Evolutionary conservation across 805 yeast species (phyloP).

Genomic region (Millerozyma acaciae): DNA sequence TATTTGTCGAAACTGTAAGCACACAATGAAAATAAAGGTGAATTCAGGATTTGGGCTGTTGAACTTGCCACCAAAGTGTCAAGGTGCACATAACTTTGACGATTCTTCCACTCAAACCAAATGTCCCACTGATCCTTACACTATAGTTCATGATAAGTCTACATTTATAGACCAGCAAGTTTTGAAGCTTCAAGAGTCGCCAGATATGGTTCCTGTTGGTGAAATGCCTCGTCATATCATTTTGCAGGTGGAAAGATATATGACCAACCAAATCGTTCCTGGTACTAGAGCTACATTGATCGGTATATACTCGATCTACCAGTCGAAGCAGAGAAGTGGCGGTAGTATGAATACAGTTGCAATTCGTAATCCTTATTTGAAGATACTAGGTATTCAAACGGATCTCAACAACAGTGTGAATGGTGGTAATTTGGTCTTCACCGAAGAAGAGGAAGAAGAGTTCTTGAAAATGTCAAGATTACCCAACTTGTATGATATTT

Average conservation of each 20-base stretch:
- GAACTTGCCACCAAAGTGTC: slow-evolving; percentile 64
- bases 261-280: slow-evolving; percentile 89
- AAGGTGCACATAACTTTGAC: slow-evolving; percentile 39
- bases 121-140: slow-evolving; percentile 92
- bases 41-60: slow-evolving; percentile 69
- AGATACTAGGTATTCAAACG: slow-evolving; percentile 80
- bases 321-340: slow-evolving; percentile 54
- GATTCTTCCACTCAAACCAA: slow-evolving; percentile 50
- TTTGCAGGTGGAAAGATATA: slow-evolving; percentile 81
- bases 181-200: slow-evolving; percentile 91
- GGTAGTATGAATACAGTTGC: slow-evolving; percentile 62
- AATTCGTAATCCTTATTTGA: slow-evolving; percentile 86
- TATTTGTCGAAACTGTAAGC: slow-evolving; percentile 85
- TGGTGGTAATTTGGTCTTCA: slow-evolving; percentile 56
- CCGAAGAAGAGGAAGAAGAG: slow-evolving; percentile 93
- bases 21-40: slow-evolving; percentile 62
- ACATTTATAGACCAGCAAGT: slow-evolving; percentile 93
- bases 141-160: slow-evolving; percentile 90
- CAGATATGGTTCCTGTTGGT: slow-evolving; percentile 98
- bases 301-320: slow-evolving; percentile 91
- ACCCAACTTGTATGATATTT: slow-evolving; percentile 82
- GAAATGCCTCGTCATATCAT: slow-evolving; percentile 95
- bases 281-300: slow-evolving; percentile 90
- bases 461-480: slow-evolving; percentile 74
- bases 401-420: slow-evolving; percentile 71